Evolutionary conservation across 2,329 filamentous ascomycete species (phyloP).

Genomic region (Nemania sp.): DNA sequence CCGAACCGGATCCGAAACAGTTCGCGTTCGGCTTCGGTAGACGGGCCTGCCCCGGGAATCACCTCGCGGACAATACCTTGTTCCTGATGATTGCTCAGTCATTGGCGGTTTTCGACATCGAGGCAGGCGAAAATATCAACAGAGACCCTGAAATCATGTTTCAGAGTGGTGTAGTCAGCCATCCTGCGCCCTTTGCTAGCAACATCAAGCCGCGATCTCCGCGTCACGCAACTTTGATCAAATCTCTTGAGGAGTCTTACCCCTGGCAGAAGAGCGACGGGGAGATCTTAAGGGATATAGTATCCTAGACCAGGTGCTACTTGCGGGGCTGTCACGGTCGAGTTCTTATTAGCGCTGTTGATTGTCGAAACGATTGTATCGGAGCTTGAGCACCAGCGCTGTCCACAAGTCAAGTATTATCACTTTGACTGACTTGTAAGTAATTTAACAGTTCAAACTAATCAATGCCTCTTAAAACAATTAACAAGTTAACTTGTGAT

Average conservation of each 20-base stretch:
- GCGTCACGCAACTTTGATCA: slow-evolving; percentile 30
- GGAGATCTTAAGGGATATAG: too few species aligned
- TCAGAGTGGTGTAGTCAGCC: slow-evolving; percentile 29
- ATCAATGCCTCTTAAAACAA: too few species aligned
- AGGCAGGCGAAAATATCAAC: not conserved
- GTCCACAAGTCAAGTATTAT: too few species aligned
- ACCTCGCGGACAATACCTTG: not conserved
- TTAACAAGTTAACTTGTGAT: too few species aligned
- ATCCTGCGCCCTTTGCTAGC: slow-evolving; percentile 28
- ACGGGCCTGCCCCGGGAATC: not conserved
- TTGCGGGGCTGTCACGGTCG: too few species aligned
- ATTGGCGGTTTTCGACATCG: not conserved
- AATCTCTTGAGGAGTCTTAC: not conserved
- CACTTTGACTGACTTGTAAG: too few species aligned
- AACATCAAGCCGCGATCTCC: slow-evolving; percentile 28
- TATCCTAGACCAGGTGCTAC: too few species aligned
- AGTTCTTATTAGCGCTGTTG: too few species aligned
- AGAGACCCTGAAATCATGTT: not conserved
- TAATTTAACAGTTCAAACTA: too few species aligned
- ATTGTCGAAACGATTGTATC: too few species aligned
- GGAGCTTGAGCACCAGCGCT: too few species aligned
- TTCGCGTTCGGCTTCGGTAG: not conserved
- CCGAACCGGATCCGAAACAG: not conserved
- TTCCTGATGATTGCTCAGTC: not conserved
- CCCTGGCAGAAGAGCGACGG: slow-evolving; percentile 6